Percentiles rank a stretch among this genome's conserved stretches.
phyloP scores from a whole-genome alignment of 2,329 filamentous ascomycete species.

The Pyrenochaeta sp. region DNA sequence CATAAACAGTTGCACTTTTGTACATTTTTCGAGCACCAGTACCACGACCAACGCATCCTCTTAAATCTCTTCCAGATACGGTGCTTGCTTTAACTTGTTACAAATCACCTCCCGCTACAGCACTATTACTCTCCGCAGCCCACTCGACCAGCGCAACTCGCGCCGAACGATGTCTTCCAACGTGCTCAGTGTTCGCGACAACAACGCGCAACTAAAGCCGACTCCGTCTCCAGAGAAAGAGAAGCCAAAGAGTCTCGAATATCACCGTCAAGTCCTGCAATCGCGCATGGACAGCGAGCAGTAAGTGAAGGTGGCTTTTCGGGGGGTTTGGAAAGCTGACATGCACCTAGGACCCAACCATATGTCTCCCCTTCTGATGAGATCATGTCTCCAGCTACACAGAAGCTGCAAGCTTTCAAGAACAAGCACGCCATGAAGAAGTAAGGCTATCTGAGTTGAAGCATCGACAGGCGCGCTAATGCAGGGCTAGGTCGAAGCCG shows the following conservation, averaged over 20 bases:
- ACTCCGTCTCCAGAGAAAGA: conserved; percentile 34
- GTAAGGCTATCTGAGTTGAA: conserved; percentile 29
- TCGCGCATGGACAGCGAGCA: conserved; percentile 73
- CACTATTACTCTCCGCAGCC: neutral
- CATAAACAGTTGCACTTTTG: conserved; percentile 11
- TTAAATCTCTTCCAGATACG: neutral
- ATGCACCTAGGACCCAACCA: conserved; percentile 55
- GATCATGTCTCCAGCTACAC: conserved; percentile 86
- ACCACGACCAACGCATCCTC: conserved; percentile 9
- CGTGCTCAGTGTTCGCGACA: conserved; percentile 71
- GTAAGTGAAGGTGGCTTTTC: conserved; percentile 57
- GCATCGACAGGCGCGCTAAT: conserved; percentile 19
- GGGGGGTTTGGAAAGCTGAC: conserved; percentile 22
- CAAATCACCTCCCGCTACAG: neutral
- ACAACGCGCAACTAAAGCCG: conserved; percentile 61
- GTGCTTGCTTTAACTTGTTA: neutral
- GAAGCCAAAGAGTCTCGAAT: conserved; percentile 66
- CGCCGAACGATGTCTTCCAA: conserved; percentile 62
- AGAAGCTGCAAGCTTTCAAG: conserved; percentile 82
- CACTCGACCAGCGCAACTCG: neutral
- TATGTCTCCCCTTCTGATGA: conserved; percentile 88
- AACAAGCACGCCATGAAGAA: conserved; percentile 83
- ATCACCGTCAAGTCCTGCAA: conserved; percentile 78
- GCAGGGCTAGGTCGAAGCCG: conserved; percentile 44
- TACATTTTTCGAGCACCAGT: conserved; percentile 6